Evolutionary conservation across 1,139 yeast genomes (phyloP).

Genomic region (Meyerozyma smithsonii): DNA sequence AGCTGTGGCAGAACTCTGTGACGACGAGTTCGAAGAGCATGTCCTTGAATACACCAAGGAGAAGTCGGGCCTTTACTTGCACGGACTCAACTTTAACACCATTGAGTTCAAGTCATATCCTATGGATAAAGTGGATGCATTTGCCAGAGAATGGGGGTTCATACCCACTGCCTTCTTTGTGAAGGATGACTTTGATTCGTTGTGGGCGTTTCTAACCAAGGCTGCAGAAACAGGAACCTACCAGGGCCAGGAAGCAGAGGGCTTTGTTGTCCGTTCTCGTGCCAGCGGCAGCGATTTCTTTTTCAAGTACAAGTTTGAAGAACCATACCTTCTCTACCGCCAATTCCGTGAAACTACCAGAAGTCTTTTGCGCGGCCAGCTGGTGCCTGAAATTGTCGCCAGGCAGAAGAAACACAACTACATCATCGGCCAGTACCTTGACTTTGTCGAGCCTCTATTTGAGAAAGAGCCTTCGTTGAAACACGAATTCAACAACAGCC

Average conservation of each 20-base stretch:
- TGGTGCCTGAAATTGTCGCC: constrained; percentile 37
- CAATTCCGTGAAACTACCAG: constrained; percentile 87
- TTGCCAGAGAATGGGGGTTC: constrained; percentile 75
- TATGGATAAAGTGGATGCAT: constrained; percentile 51
- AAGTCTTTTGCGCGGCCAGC: constrained; percentile 43
- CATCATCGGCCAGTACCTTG: constrained; percentile 63
- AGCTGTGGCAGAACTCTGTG: constrained; percentile 91
- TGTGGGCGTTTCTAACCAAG: constrained; percentile 50
- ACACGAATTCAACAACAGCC: constrained; percentile 47
- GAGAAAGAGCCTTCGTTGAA: constrained; percentile 39
- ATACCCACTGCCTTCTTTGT: constrained; percentile 45
- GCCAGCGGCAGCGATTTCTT: constrained; percentile 49
- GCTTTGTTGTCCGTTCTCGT: constrained; percentile 70
- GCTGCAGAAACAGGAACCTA: constrained; percentile 69
- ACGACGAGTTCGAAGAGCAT: constrained; percentile 92
- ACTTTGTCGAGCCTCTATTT: constrained; percentile 56
- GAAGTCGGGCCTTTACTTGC: constrained; percentile 78
- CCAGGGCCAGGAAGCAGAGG: constrained; percentile 75
- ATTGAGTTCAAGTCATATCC: constrained; percentile 61
- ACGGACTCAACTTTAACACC: constrained; percentile 76
- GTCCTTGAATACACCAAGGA: constrained; percentile 68
- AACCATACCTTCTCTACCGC: constrained; percentile 87
- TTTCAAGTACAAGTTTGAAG: constrained; percentile 92
- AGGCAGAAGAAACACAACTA: constrained; percentile 45
- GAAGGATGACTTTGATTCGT: constrained; percentile 30